Evolutionary conservation across 495 filamentous ascomycete genomes (phyloP).

Genomic region (Penicillium mononematosum): DNA sequence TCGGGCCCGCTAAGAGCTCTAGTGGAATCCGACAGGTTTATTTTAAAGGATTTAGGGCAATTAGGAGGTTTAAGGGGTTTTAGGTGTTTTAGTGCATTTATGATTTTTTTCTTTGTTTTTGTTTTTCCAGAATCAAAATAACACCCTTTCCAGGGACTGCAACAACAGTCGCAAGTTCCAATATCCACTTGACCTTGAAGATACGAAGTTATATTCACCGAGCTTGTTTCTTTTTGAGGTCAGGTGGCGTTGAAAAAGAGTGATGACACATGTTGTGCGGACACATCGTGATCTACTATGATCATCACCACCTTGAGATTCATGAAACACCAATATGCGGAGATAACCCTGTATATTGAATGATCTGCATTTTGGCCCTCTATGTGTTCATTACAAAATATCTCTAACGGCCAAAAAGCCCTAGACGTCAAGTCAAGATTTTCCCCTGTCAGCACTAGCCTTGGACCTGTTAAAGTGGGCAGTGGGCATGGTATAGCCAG

Average conservation of each 20-base stretch:
- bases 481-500: background rate
- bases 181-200: too few species aligned
- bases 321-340: background rate
- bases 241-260: background rate
- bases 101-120: background rate
- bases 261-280: background rate
- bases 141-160: too few species aligned
- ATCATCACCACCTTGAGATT: background rate
- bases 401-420: background rate
- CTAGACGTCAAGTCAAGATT: background rate
- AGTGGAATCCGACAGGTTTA: too few species aligned
- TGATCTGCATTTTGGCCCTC: background rate
- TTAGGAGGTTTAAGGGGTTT: background rate
- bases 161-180: too few species aligned
- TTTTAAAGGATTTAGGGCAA: too few species aligned
- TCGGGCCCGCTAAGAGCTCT: conserved; percentile 1
- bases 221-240: background rate
- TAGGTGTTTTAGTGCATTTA: background rate
- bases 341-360: background rate
- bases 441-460: conserved; percentile 7
- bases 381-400: background rate
- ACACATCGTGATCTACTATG: background rate
- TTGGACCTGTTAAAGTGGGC: background rate
- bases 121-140: background rate
- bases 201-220: background rate